A percentile compares a stretch with the other conserved stretches of the same genome.
These are phyloP conservation scores for Leishmania braziliensis DNA, from an alignment of 208 protist genomes.

Conservation along the genomic window DNA sequence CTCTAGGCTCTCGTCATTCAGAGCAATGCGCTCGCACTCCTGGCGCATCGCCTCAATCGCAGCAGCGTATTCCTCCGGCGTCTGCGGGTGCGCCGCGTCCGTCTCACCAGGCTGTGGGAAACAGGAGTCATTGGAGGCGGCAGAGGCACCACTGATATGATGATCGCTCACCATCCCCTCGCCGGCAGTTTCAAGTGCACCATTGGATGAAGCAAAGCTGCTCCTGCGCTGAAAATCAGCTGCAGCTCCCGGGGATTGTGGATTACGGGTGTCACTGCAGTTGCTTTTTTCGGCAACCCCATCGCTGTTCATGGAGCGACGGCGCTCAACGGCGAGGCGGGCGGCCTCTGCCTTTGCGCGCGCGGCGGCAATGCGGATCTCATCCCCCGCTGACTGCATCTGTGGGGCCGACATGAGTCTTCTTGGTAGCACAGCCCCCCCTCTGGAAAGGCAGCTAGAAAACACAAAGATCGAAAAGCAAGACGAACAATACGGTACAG, in stretches of 20 bases:
- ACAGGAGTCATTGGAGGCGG: not conserved
- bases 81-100: not conserved
- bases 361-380: constrained; percentile 23
- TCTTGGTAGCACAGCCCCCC: not conserved
- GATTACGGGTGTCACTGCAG: too few relatives aligned
- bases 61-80: constrained; percentile 19
- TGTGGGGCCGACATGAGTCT: constrained; percentile 8
- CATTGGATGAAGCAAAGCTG: too few relatives aligned
- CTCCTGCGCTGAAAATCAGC: too few relatives aligned
- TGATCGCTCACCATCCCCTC: too few relatives aligned
- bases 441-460: not conserved
- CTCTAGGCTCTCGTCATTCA: constrained; percentile 32
- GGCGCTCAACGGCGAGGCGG: constrained; percentile 32
- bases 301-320: constrained; percentile 22
- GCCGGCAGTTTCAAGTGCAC: too few relatives aligned
- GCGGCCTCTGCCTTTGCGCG: constrained; percentile 41
- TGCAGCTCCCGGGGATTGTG: too few relatives aligned
- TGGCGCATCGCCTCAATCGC: constrained; percentile 16
- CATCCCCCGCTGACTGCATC: constrained; percentile 13
- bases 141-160: not conserved
- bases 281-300: not conserved
- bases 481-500: not conserved
- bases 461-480: not conserved
- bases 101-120: not conserved
- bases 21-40: constrained; percentile 9